Percentiles rank a stretch among this genome's conserved stretches.
phyloP scores from a whole-genome alignment of 2,329 filamentous ascomycete genomes.

The Paecilomyces sp. region DNA sequence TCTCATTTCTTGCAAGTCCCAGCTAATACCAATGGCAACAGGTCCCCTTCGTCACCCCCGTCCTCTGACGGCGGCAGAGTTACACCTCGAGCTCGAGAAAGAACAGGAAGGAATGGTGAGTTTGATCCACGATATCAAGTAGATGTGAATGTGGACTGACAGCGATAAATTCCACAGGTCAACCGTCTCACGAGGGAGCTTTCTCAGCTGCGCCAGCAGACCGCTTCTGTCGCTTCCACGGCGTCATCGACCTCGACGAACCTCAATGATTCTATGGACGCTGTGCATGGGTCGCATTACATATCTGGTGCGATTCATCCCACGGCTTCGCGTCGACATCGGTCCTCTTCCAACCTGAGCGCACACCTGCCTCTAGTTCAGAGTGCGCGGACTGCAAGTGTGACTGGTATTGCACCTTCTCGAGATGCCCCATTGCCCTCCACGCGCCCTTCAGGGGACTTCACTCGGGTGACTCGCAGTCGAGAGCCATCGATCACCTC shows the following conservation, averaged over 20 bases:
- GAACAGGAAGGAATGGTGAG: conserved; percentile 89
- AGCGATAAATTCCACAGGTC: conserved; percentile 49
- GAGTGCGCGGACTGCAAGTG: conserved; percentile 26
- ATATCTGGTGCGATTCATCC: conserved; percentile 45
- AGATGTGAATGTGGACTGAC: background rate
- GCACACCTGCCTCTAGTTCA: conserved; percentile 31
- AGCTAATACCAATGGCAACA: conserved; percentile 16
- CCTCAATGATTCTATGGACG: conserved; percentile 42
- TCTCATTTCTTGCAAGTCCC: background rate
- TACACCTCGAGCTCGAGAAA: conserved; percentile 85
- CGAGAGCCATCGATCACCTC: conserved; percentile 37
- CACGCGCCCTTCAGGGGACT: conserved; percentile 22
- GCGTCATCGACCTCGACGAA: conserved; percentile 49
- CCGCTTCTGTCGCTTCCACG: conserved; percentile 56
- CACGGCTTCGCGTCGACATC: conserved; percentile 48
- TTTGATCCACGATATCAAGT: conserved; percentile 7
- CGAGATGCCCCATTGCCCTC: conserved; percentile 25
- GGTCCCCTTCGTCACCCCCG: conserved; percentile 79
- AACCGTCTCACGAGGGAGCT: conserved; percentile 90
- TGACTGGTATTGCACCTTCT: conserved; percentile 38
- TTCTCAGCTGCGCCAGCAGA: conserved; percentile 67
- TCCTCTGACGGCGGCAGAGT: conserved; percentile 78
- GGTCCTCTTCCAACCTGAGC: conserved; percentile 50
- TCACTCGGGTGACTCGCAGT: conserved; percentile 25
- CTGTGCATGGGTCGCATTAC: conserved; percentile 33